Conservation (phyloP, 345 rosid genomes). For the Hirschfeldia incana region DNA sequence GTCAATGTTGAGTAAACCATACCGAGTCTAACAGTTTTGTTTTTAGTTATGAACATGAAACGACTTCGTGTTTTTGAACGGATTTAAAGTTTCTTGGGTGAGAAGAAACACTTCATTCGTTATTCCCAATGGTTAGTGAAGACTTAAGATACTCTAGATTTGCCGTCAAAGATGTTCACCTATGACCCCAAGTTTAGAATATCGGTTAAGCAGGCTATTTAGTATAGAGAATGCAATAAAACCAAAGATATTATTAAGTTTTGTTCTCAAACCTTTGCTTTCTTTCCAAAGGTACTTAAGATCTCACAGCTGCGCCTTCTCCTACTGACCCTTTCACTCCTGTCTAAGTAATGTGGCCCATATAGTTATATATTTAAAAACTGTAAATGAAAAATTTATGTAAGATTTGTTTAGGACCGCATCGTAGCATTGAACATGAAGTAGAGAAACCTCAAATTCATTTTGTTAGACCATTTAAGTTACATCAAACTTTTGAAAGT, state of each 20-base stretch:
- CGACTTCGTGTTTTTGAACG: no score
- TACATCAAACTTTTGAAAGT: no score
- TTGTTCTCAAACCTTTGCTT: not conserved
- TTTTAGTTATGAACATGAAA: not conserved
- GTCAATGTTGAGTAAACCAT: not conserved
- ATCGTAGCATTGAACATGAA: no score
- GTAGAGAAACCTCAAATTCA: no score
- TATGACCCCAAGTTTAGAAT: constrained; percentile 82
- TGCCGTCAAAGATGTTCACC: constrained; percentile 75
- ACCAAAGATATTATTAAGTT: no score
- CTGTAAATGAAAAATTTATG: no score
- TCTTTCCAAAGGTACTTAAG: constrained; percentile 52
- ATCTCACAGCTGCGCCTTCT: constrained; percentile 38
- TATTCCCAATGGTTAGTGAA: constrained; percentile 69
- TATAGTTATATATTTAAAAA: no score
- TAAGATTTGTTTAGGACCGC: no score
- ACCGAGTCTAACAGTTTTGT: not conserved
- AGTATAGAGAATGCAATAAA: constrained; percentile 45
- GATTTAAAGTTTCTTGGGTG: not conserved
- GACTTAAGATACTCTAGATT: constrained; percentile 56
- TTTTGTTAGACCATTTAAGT: no score
- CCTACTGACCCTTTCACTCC: no score
- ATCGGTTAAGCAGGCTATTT: constrained; percentile 70
- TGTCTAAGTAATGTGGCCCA: no score
- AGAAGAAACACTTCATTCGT: constrained; percentile 43